Conservation (phyloP, 495 filamentous ascomycete genomes). For the Cenococcum geophilum region DNA sequence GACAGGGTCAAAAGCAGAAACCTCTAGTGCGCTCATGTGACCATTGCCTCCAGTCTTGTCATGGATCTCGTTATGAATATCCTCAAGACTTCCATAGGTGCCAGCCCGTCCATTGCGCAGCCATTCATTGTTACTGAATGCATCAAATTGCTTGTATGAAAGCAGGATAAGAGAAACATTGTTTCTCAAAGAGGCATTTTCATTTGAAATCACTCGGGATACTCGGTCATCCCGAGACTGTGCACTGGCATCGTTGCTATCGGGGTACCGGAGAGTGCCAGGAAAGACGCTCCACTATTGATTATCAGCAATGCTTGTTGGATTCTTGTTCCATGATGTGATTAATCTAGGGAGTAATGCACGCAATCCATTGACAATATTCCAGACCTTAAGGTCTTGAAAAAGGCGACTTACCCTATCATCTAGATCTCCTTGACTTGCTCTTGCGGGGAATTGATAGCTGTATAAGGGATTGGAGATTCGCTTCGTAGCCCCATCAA, state of each 20-base stretch:
- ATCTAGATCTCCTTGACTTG: slow-evolving; percentile 5
- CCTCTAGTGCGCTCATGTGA: slow-evolving; percentile 18
- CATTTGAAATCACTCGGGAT: slow-evolving; percentile 12
- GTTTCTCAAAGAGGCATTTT: slow-evolving; percentile 14
- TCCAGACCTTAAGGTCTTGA: neutral
- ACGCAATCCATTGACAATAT: no score
- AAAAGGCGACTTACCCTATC: neutral
- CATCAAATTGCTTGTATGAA: slow-evolving; percentile 17
- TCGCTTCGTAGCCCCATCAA: slow-evolving; percentile 14
- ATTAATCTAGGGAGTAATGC: no score
- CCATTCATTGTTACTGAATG: slow-evolving; percentile 18
- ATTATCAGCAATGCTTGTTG: neutral
- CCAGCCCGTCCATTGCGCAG: slow-evolving; percentile 1
- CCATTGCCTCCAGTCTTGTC: slow-evolving; percentile 17
- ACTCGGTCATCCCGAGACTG: slow-evolving; percentile 14
- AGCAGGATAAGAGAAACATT: slow-evolving; percentile 21
- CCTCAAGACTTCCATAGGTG: slow-evolving; percentile 16
- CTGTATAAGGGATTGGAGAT: slow-evolving; percentile 18
- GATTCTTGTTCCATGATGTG: neutral
- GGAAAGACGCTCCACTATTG: slow-evolving; percentile 13
- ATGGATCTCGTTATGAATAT: slow-evolving; percentile 22
- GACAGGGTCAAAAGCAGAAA: slow-evolving; percentile 25
- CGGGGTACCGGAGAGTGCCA: slow-evolving; percentile 11
- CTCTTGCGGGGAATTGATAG: slow-evolving; percentile 8
- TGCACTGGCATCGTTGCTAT: slow-evolving; percentile 3